Conservation (phyloP, 2,329 filamentous ascomycete genomes). For the Lasiodiplodia sp. region DNA sequence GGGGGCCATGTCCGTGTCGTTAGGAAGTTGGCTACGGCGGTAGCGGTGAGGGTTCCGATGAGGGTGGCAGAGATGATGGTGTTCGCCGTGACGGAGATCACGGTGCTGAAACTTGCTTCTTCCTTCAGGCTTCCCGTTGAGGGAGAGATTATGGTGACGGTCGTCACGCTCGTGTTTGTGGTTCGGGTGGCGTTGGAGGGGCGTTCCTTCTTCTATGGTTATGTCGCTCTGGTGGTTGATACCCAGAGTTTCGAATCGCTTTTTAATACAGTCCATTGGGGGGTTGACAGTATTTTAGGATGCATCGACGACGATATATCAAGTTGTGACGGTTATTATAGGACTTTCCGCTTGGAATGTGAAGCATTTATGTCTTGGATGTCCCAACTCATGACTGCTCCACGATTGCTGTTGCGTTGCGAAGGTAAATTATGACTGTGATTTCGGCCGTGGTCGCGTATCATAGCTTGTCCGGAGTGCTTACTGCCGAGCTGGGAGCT, state of each 20-base stretch:
- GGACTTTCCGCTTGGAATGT: slow-evolving; percentile 4
- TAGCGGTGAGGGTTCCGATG: not conserved
- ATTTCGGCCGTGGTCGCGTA: slow-evolving; percentile 10
- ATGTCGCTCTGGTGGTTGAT: slow-evolving; percentile 11
- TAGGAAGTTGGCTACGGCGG: not conserved
- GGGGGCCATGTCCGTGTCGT: not conserved
- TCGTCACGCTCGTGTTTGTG: not conserved
- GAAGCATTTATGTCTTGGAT: slow-evolving; percentile 2
- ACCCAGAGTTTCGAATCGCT: slow-evolving; percentile 9
- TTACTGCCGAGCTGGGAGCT: not conserved
- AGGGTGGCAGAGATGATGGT: not conserved
- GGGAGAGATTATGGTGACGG: not conserved
- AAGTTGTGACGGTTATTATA: not conserved
- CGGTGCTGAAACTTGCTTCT: not conserved
- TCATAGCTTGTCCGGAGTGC: not conserved
- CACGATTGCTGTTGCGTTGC: not conserved
- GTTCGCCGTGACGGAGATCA: not conserved
- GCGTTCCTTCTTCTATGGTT: not conserved
- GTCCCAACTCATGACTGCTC: slow-evolving; percentile 21
- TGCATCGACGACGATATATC: not conserved
- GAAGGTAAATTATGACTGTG: not conserved
- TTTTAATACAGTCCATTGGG: slow-evolving; percentile 24
- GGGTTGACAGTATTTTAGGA: not conserved
- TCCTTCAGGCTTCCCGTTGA: not conserved
- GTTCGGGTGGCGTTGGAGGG: not conserved